Evolutionary conservation across 1,284 basidiomycete genomes (phyloP), one percentile per base, ranked within the genome.

Genomic region (Meira nashicola): DNA sequence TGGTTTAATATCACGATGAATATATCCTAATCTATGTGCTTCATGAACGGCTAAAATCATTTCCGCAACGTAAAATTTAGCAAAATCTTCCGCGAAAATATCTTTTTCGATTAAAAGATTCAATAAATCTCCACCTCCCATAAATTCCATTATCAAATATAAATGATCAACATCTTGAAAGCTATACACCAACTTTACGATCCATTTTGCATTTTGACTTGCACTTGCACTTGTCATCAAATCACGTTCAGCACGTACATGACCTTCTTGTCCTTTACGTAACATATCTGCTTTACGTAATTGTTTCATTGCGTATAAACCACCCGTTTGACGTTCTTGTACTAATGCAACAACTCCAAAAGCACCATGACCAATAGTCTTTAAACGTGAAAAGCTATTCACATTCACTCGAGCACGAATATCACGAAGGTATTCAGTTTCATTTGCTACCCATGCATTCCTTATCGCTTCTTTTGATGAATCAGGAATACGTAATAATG

Each of bases 321-420:
- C 84, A 19, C 89, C 89, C 12, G 86, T 86, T 23, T 84, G 83
- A 70, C 84, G 84, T 79, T 96, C 92, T 78, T 83, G 86, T 50
- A 95, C 92, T 54, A 98, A 85, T 19, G 88, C 89, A 6, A 98
- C 94, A 49, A 97, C 92, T 2, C 93, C 94, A 80, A 97, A 98
- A 6, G 94, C 93, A 88, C 92, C 93, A 78, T 95, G 91, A 46
- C 94, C 93, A 74, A 97, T 95, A 50, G 91, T 92, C 82, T 95
- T 90, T 67, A 96, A 84, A 79, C 89, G 89, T 65, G 86, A 84
- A 79, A 97, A 97, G 40, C 87, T 87, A 69, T 86, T 89, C 56
- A 86, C 86, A 72, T 89, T 88, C 46, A 96, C 88, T 76, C 88
- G 88, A 51, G 83, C 84, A 67, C 92, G 84, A 62, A 86, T 83